phyloP scores from a whole-genome alignment of 371 early-diverging fungal genomes.

The Circinella umbellata region DNA sequence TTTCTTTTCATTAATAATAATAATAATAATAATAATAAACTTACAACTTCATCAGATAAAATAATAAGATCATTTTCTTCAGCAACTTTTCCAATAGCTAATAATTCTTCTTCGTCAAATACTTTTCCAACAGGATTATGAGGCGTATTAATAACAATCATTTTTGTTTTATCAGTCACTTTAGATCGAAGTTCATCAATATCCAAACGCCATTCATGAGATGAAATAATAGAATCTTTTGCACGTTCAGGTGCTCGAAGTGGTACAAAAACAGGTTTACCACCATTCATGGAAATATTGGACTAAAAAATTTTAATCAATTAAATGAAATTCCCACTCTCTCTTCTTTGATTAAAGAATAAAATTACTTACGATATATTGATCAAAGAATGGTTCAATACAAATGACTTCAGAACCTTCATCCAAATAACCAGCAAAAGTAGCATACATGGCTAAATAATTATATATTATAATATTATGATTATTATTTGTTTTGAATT shows the following conservation, averaged over 20 bases:
- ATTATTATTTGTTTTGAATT: too few relatives aligned
- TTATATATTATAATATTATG: too few relatives aligned
- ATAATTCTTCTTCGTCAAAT: conserved; percentile 82
- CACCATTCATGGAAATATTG: conserved; percentile 90
- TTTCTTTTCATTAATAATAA: not conserved
- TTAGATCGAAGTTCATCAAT: conserved; percentile 80
- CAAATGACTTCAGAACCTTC: conserved; percentile 88
- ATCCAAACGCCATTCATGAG: conserved; percentile 86
- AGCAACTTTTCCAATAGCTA: conserved; percentile 81
- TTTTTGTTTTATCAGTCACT: conserved; percentile 81
- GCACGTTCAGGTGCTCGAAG: conserved; percentile 66
- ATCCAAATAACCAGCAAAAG: conserved; percentile 79
- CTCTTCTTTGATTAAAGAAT: conserved; percentile 6
- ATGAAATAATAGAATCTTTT: conserved; percentile 54
- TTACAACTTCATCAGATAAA: conserved; percentile 91
- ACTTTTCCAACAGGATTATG: conserved; percentile 95
- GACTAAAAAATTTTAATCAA: conserved; percentile 42
- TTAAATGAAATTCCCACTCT: not conserved
- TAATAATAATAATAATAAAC: conserved; percentile 3
- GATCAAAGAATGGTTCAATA: conserved; percentile 95
- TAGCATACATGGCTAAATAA: conserved; percentile 73
- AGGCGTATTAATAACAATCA: conserved; percentile 94
- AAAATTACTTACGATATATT: conserved; percentile 73
- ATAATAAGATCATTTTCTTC: conserved; percentile 85
- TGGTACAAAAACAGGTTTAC: conserved; percentile 85